Base-by-base conservation (phyloP, 805 yeast species). In the Metschnikowia koreensis region DNA sequence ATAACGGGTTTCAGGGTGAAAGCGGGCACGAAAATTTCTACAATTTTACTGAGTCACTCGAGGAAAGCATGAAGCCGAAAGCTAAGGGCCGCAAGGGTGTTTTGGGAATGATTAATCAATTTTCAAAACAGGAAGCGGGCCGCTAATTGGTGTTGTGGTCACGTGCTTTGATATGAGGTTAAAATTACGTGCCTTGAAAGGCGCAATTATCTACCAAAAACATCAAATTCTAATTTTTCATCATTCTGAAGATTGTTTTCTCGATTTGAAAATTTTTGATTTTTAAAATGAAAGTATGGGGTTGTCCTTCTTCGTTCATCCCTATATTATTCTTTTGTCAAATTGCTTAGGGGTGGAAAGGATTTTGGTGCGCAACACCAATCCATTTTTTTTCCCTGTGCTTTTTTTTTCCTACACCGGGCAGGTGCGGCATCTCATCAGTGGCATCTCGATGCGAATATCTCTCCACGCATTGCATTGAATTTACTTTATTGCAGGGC, bases 101-200 rank as follows among this genome's bases (percentile, higher is more conserved):
- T n/a, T 72, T 84, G 41, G 96, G 94, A 1, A 76, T 91, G 70
- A 76, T 91, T 44, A 89, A 89, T 64, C 91, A 89, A 62, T 85
- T 89, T 54, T 89, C 89, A 64, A 84, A 77, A 56, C 81, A 77
- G 41, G 79, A 74, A 54, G 52, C 66, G 10, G 69, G 66, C 22
- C 56, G 66, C 11, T 67, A 50, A 22, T 4, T 22, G 22, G 22
- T 22, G 22, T 2, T 3, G 22, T 22, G 22, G 22, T 22, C 22
- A 22, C 22, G 22, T 22, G 22, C 2, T 22, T 22, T 22, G 22
- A 3, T 22, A 2, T 22, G 22, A 22, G 22, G 22, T 22, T 22
- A 22, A 22, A 22, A 4, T 22, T 22, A 22, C 22, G 22, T 22
- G 22, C 22, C 4, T 22, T 22, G 4, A 4, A 22, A 22, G 22